phyloP scores from a whole-genome alignment of 495 filamentous ascomycete genomes.

The Tuber calosporum region DNA sequence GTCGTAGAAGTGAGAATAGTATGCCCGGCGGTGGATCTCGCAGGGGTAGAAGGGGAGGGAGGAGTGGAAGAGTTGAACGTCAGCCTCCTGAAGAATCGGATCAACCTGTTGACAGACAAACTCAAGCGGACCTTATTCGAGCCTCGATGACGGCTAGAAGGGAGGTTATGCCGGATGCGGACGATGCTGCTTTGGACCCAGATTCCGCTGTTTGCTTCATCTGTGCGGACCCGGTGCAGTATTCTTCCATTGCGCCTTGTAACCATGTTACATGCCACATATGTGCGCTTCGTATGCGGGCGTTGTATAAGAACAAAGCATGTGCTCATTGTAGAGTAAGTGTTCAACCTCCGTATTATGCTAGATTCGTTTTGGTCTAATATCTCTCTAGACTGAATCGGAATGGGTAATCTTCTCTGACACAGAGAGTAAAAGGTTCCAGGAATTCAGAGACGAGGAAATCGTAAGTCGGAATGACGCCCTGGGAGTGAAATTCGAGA shows the following conservation, averaged over 20 bases:
- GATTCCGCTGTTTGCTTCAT: conserved; percentile 92
- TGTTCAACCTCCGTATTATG: conserved; percentile 15
- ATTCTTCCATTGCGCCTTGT: conserved; percentile 81
- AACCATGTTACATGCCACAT: conserved; percentile 96
- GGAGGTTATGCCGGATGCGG: conserved; percentile 19
- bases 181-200: conserved; percentile 41
- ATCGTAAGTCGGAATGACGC: conserved; percentile 69
- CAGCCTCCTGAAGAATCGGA: not conserved
- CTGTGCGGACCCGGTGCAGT: conserved; percentile 77
- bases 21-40: not conserved
- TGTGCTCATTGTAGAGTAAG: conserved; percentile 89
- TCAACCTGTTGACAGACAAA: conserved; percentile 4
- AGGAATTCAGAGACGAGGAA: conserved; percentile 67
- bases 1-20: not conserved
- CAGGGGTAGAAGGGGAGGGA: conserved; percentile 16
- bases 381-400: conserved; percentile 57
- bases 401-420: conserved; percentile 88
- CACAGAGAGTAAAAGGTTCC: conserved; percentile 66
- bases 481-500: conserved; percentile 83
- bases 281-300: conserved; percentile 78
- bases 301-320: conserved; percentile 87
- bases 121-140: conserved; percentile 5
- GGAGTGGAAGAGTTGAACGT: conserved; percentile 5
- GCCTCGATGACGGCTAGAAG: conserved; percentile 6
- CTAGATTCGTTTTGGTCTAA: conserved; percentile 28